Percentiles rank a stretch among this genome's conserved stretches.
Evolutionary conservation across 805 yeast genomes (phyloP).

Genomic region (Priceomyces melissophilus): DNA sequence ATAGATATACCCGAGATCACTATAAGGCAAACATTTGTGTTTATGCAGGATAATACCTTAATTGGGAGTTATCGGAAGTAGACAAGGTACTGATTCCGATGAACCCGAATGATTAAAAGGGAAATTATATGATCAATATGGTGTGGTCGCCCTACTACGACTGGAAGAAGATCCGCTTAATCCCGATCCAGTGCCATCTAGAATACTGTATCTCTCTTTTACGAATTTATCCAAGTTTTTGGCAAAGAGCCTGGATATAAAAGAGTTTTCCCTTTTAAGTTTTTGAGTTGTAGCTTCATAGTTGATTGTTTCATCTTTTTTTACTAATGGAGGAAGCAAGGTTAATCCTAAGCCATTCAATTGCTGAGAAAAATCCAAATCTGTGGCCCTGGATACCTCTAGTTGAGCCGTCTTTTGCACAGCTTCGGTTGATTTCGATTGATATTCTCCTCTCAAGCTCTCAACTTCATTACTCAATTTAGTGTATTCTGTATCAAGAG

Average conservation of each 20-base stretch:
- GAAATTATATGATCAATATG: conserved; percentile 19
- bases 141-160: conserved; percentile 41
- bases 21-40: neutral
- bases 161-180: conserved; percentile 30
- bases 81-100: no score
- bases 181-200: conserved; percentile 27
- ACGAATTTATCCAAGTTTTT: conserved; percentile 32
- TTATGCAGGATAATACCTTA: neutral
- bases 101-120: no score
- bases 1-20: no score
- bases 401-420: conserved; percentile 24
- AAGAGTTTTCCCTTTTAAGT: conserved; percentile 25
- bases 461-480: conserved; percentile 29
- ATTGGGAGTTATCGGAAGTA: no score
- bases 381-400: conserved; percentile 15
- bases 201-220: conserved; percentile 28
- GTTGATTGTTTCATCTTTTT: conserved; percentile 29
- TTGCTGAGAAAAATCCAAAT: conserved; percentile 16
- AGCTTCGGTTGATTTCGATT: conserved; percentile 31
- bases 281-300: conserved; percentile 24
- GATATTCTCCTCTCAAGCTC: conserved; percentile 26
- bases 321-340: conserved; percentile 30
- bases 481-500: conserved; percentile 21
- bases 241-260: conserved; percentile 24
- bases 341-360: conserved; percentile 34